Evolutionary conservation across 192 early-diverging fungal genomes (phyloP).

Genomic region (Coemansia sp.): DNA sequence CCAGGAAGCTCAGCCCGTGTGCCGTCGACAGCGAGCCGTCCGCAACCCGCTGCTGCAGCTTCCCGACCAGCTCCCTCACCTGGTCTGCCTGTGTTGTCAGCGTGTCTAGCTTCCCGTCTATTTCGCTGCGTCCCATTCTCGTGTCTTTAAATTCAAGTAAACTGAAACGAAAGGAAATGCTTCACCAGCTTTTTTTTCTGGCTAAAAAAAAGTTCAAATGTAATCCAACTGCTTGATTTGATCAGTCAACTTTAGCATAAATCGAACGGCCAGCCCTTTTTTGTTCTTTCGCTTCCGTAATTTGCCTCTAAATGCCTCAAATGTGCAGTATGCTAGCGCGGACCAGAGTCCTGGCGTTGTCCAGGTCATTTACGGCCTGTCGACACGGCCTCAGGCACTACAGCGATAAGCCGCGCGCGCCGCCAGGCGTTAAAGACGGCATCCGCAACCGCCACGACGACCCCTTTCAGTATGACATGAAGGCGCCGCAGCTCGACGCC

Average conservation of each 20-base stretch:
- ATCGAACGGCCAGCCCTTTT: too few species aligned
- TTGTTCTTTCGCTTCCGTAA: too few species aligned
- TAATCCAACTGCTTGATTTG: too few species aligned
- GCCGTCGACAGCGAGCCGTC: conserved; percentile 62
- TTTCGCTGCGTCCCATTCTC: neutral
- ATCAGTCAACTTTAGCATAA: too few species aligned
- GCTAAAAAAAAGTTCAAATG: too few species aligned
- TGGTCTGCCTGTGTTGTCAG: conserved; percentile 43
- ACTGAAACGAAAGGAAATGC: neutral
- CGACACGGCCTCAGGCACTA: neutral
- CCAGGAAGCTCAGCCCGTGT: conserved; percentile 84
- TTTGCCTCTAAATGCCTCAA: neutral
- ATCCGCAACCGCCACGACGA: neutral
- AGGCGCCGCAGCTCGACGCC: conserved; percentile 44
- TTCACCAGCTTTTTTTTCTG: too few species aligned
- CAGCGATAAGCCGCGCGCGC: neutral
- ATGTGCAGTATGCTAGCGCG: neutral
- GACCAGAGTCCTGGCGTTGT: neutral
- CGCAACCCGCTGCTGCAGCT: conserved; percentile 47
- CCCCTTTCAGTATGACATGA: conserved; percentile 45
- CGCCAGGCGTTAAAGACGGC: neutral
- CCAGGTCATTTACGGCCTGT: neutral
- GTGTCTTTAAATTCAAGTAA: neutral
- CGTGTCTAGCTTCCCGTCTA: conserved; percentile 20
- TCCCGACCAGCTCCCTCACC: conserved; percentile 43